Evolutionary conservation across 495 filamentous ascomycete genomes (phyloP).

Genomic region (Daldinia concentrica): DNA sequence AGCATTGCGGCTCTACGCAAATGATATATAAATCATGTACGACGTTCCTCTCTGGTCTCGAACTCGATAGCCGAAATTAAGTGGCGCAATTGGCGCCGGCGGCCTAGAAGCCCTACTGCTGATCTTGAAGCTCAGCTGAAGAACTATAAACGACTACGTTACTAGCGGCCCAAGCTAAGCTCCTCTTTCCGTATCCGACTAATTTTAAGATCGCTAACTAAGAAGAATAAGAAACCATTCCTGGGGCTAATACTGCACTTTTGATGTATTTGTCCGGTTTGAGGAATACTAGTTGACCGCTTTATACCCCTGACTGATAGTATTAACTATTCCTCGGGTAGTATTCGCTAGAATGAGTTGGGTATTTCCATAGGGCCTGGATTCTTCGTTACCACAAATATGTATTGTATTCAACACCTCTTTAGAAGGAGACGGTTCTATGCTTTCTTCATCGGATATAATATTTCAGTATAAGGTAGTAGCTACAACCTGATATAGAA

Average conservation of each 20-base stretch:
- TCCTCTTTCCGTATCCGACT: not conserved
- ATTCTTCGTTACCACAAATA: not conserved
- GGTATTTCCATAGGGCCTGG: not conserved
- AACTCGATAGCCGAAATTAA: not conserved
- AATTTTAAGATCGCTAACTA: not conserved
- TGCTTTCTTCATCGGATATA: not conserved
- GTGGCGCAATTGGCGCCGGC: slow-evolving; percentile 1
- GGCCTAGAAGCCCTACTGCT: not conserved
- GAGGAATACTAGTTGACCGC: not conserved
- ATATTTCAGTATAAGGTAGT: not conserved
- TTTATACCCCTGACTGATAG: not conserved
- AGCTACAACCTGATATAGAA: too few relatives aligned
- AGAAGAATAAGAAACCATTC: not conserved
- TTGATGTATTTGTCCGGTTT: not conserved
- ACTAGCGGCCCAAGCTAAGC: not conserved
- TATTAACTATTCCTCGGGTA: not conserved
- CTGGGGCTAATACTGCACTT: not conserved
- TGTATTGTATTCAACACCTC: not conserved
- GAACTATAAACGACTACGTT: not conserved
- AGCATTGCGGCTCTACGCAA: not conserved
- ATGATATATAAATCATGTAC: not conserved
- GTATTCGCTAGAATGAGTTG: not conserved
- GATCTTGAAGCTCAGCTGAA: not conserved
- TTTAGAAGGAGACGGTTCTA: not conserved
- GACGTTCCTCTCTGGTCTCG: not conserved